A percentile compares a stretch with the other conserved stretches of the same genome.
These are phyloP conservation scores for Solanum peruvianum DNA, from an alignment of 257 asterid species.

Conservation along the genomic window DNA sequence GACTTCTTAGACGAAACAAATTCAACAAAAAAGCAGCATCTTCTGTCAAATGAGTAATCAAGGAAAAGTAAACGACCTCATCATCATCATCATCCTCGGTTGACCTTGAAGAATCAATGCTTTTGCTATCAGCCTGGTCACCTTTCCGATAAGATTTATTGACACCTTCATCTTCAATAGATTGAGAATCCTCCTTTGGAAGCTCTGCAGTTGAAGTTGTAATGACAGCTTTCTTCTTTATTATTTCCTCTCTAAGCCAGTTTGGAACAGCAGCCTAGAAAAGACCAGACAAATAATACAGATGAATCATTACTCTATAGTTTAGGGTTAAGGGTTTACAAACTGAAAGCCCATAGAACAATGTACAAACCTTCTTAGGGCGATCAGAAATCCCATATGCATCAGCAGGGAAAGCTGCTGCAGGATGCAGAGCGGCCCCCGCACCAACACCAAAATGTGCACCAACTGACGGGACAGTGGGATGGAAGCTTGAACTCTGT, in stretches of 20 bases:
- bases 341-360: not conserved
- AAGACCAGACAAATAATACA: not conserved
- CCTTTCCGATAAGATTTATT: conserved; percentile 43
- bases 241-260: conserved; percentile 97
- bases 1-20: not conserved
- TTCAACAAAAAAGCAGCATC: not conserved
- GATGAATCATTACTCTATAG: not conserved
- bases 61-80: conserved; percentile 35
- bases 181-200: conserved; percentile 37
- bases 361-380: conserved; percentile 64
- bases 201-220: conserved; percentile 40
- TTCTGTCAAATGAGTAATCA: not conserved
- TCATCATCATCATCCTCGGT: conserved; percentile 74
- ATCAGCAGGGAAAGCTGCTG: conserved; percentile 55
- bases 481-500: conserved; percentile 59
- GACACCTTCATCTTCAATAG: conserved; percentile 52
- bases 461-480: conserved; percentile 39
- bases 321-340: not conserved
- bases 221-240: conserved; percentile 75
- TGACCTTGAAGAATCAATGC: conserved; percentile 57
- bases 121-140: conserved; percentile 63
- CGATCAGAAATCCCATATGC: conserved; percentile 65
- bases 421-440: conserved; percentile 47
- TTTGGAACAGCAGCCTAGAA: conserved; percentile 90
- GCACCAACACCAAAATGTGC: conserved; percentile 53